A percentile compares a stretch with the other conserved stretches of the same genome.
These are phyloP conservation scores for Wickerhamiella azymoides DNA, from an alignment of 805 yeast species.

Conservation along the genomic window DNA sequence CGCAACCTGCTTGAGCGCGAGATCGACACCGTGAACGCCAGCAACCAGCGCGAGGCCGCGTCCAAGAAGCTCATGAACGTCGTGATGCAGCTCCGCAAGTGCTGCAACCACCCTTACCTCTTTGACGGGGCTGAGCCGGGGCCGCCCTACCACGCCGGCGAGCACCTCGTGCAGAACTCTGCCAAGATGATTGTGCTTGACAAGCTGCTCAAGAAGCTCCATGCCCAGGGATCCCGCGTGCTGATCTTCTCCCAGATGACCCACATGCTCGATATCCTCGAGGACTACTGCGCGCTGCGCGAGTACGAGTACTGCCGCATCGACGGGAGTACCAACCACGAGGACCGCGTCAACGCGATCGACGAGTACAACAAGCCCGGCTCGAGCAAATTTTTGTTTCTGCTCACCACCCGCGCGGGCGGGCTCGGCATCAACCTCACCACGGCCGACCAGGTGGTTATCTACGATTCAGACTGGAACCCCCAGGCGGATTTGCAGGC, in stretches of 20 bases:
- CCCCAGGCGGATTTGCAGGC: conserved; percentile 94
- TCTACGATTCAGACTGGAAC: conserved; percentile 91
- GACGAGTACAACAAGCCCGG: conserved; percentile 79
- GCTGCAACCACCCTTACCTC: conserved; percentile 93
- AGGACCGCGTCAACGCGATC: conserved; percentile 81
- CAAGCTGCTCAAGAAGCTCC: conserved; percentile 58
- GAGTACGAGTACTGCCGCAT: conserved; percentile 81
- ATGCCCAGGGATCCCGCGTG: conserved; percentile 74
- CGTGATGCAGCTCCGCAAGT: conserved; percentile 91
- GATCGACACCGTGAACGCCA: conserved; percentile 86
- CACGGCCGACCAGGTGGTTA: conserved; percentile 90
- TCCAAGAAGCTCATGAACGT: conserved; percentile 81
- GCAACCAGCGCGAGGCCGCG: conserved; percentile 61
- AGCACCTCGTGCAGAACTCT: conserved; percentile 72
- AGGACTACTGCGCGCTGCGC: conserved; percentile 78
- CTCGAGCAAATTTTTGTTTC: conserved; percentile 67
- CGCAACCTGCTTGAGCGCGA: conserved; percentile 76
- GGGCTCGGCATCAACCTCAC: conserved; percentile 90
- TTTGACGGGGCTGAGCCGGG: conserved; percentile 99
- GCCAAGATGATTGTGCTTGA: conserved; percentile 88
- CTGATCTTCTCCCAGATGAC: conserved; percentile 90
- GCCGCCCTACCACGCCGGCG: conserved; percentile 92
- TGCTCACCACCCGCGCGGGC: conserved; percentile 94
- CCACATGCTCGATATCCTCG: conserved; percentile 74
- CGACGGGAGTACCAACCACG: conserved; percentile 89